Conservation (phyloP, 805 yeast genomes). For the Candida namnaoensis region DNA sequence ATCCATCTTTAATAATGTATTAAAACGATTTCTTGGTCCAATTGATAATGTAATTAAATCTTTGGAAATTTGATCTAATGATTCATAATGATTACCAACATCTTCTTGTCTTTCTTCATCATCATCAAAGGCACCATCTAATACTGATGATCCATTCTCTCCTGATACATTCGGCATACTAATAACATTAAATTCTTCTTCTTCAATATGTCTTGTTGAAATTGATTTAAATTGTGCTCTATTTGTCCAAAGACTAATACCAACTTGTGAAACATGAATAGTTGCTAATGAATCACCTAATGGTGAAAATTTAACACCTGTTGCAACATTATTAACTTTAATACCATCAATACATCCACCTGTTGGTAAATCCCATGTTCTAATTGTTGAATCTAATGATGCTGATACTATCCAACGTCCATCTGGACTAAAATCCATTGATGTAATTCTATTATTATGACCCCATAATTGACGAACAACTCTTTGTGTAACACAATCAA, state of each 20-base stretch:
- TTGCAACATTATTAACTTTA: conserved; percentile 67
- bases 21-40: conserved; percentile 72
- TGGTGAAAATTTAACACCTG: conserved; percentile 74
- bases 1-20: conserved; percentile 73
- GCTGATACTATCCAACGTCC: conserved; percentile 92
- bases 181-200: conserved; percentile 56
- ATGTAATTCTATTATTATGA: conserved; percentile 80
- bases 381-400: conserved; percentile 74
- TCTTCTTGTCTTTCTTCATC: conserved; percentile 26
- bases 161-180: conserved; percentile 73
- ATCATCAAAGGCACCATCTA: conserved; percentile 69
- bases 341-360: conserved; percentile 96
- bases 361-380: conserved; percentile 97
- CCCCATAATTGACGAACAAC: conserved; percentile 86
- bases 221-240: conserved; percentile 74
- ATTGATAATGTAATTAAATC: conserved; percentile 64
- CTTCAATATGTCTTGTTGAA: conserved; percentile 68
- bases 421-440: conserved; percentile 85
- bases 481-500: conserved; percentile 75
- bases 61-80: conserved; percentile 54
- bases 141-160: conserved; percentile 58
- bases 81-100: conserved; percentile 29
- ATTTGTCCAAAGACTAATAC: conserved; percentile 89
- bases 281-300: conserved; percentile 89
- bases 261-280: conserved; percentile 83